phyloP scores from a whole-genome alignment of 1,284 basidiomycete species.

The Papiliotrema fonsecae region DNA sequence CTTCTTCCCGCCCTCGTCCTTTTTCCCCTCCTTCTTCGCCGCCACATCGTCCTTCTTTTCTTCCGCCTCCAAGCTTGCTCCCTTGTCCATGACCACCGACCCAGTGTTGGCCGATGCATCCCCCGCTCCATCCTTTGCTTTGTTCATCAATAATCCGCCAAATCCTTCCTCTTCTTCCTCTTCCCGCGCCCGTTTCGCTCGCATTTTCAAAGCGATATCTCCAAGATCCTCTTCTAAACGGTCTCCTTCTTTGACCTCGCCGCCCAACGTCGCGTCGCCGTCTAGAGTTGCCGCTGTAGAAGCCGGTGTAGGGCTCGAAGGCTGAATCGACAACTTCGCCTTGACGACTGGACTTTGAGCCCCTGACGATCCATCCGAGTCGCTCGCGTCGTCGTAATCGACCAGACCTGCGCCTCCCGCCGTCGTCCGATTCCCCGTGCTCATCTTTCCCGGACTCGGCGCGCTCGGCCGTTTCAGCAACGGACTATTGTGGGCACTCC shows the following conservation, averaged over 20 bases:
- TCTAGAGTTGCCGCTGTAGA: neutral
- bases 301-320: neutral
- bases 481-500: too few relatives aligned
- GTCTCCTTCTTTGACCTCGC: constrained; percentile 6
- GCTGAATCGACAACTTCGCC: neutral
- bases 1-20: constrained; percentile 20
- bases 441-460: constrained; percentile 7
- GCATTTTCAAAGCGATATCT: constrained; percentile 50
- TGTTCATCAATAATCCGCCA: constrained; percentile 23
- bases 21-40: constrained; percentile 1
- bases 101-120: constrained; percentile 1
- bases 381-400: constrained; percentile 47
- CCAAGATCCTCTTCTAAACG: constrained; percentile 39
- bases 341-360: constrained; percentile 17
- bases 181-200: constrained; percentile 65
- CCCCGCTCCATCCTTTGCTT: constrained; percentile 5
- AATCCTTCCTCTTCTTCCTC: constrained; percentile 66
- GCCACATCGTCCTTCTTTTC: neutral
- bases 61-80: neutral
- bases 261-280: neutral
- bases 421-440: neutral
- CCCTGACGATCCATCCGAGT: constrained; percentile 40
- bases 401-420: constrained; percentile 31
- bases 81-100: neutral
- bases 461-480: constrained; percentile 8